These are phyloP conservation scores for Fusarium siculi DNA, from an alignment of 2,329 filamentous ascomycete genomes.

Conservation along the genomic window DNA sequence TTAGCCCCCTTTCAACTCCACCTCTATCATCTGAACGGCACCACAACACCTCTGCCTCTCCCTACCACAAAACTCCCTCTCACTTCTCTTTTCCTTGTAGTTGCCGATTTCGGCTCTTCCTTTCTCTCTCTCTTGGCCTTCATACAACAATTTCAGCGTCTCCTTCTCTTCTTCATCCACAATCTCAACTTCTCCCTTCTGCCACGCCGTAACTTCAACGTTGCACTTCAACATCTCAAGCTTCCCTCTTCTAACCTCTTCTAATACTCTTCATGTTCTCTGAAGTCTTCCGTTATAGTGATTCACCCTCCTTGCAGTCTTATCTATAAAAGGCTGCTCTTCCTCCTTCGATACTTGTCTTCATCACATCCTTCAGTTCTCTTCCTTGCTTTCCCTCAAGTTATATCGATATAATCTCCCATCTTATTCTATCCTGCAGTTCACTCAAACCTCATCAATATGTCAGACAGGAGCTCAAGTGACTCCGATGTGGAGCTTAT, in stretches of 20 bases:
- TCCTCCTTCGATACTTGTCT: neutral
- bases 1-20: slow-evolving; percentile 8
- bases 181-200: neutral
- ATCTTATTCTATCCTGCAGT: neutral
- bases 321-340: neutral
- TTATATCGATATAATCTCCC: neutral
- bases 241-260: neutral
- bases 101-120: neutral
- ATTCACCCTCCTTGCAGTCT: neutral
- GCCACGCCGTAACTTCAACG: neutral
- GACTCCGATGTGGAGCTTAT: slow-evolving; percentile 3
- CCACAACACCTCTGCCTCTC: slow-evolving; percentile 1
- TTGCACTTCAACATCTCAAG: neutral
- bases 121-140: neutral
- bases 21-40: slow-evolving; percentile 4
- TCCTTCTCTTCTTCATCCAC: neutral
- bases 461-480: slow-evolving; percentile 11
- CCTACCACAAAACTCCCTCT: neutral
- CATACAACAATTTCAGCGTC: too few relatives aligned
- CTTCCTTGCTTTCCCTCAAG: neutral
- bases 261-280: neutral
- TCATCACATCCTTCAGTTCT: neutral
- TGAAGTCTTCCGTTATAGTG: neutral
- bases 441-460: neutral
- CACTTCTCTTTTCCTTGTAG: neutral